phyloP scores from a whole-genome alignment of 805 yeast genomes.

The Saturnispora zaruensis region DNA sequence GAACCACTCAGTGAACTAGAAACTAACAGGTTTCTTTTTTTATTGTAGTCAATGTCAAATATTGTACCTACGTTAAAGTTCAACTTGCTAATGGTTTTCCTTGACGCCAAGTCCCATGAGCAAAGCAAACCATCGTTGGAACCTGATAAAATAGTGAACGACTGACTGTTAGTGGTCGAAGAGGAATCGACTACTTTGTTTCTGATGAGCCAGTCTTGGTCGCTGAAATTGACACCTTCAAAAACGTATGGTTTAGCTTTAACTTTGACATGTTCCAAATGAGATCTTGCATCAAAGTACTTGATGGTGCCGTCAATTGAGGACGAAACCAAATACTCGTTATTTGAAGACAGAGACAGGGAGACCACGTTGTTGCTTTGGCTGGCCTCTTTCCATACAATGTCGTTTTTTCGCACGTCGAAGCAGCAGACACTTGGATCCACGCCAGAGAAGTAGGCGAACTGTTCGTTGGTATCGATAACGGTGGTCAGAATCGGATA shows the following conservation, averaged over 20 bases:
- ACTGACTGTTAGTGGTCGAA: slow-evolving; percentile 23
- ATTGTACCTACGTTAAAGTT: slow-evolving; percentile 58
- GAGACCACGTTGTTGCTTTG: slow-evolving; percentile 52
- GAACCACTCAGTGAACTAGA: slow-evolving; percentile 51
- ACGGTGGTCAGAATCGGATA: slow-evolving; percentile 50
- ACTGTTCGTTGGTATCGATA: slow-evolving; percentile 31
- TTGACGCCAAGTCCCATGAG: slow-evolving; percentile 50
- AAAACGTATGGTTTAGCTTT: slow-evolving; percentile 40
- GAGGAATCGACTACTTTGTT: slow-evolving; percentile 34
- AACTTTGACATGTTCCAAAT: slow-evolving; percentile 23
- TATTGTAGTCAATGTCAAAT: slow-evolving; percentile 43
- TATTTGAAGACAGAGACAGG: slow-evolving; percentile 34
- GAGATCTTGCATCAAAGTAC: slow-evolving; percentile 43
- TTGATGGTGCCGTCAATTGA: slow-evolving; percentile 51
- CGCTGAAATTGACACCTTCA: slow-evolving; percentile 49
- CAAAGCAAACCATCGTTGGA: slow-evolving; percentile 52
- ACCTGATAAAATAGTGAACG: slow-evolving; percentile 40
- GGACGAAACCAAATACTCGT: slow-evolving; percentile 38
- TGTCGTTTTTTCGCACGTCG: slow-evolving; percentile 41
- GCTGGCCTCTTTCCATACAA: slow-evolving; percentile 37
- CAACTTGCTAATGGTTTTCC: slow-evolving; percentile 38
- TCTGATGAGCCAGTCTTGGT: slow-evolving; percentile 44
- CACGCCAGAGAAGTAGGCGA: slow-evolving; percentile 54
- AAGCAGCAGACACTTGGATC: slow-evolving; percentile 55
- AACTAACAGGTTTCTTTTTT: slow-evolving; percentile 29